Evolutionary conservation across 2,329 filamentous ascomycete species (phyloP).

Genomic region (Curvularia verruculosa): DNA sequence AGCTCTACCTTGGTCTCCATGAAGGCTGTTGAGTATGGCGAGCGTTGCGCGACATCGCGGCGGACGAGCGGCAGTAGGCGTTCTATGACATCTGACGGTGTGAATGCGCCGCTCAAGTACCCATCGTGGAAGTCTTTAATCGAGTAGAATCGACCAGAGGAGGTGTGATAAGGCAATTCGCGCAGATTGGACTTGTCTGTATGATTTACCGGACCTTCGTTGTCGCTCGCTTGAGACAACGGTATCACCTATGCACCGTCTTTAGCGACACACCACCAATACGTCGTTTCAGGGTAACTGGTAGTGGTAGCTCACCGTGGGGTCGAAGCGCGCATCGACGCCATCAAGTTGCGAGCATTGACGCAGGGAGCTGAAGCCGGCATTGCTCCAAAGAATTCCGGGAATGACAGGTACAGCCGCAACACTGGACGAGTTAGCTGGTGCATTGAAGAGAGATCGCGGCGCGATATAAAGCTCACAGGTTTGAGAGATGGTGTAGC

Average conservation of each 20-base stretch:
- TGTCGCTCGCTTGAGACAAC: slow-evolving; percentile 30
- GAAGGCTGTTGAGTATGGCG: slow-evolving; percentile 74
- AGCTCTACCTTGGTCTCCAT: slow-evolving; percentile 68
- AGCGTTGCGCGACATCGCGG: slow-evolving; percentile 59
- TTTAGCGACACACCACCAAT: no score
- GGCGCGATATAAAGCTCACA: slow-evolving; percentile 56
- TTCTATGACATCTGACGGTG: slow-evolving; percentile 74
- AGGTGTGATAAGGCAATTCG: slow-evolving; percentile 18
- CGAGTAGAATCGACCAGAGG: slow-evolving; percentile 54
- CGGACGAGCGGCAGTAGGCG: slow-evolving; percentile 73
- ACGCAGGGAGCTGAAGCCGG: slow-evolving; percentile 66
- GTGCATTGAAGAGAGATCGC: slow-evolving; percentile 1
- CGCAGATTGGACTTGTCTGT: slow-evolving; percentile 30
- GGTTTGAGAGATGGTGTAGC: slow-evolving; percentile 65
- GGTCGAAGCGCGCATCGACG: slow-evolving; percentile 62
- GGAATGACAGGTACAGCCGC: slow-evolving; percentile 66
- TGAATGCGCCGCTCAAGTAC: slow-evolving; percentile 72
- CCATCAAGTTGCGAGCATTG: slow-evolving; percentile 61
- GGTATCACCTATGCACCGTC: no score
- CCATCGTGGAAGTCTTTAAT: slow-evolving; percentile 77
- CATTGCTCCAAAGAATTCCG: slow-evolving; percentile 72
- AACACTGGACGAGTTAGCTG: slow-evolving; percentile 55
- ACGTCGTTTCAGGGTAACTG: no score
- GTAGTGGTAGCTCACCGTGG: no score
- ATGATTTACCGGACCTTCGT: slow-evolving; percentile 27